Base-by-base conservation (phyloP, 495 filamentous ascomycete species). In the Aspergillus kassunensis region DNA sequence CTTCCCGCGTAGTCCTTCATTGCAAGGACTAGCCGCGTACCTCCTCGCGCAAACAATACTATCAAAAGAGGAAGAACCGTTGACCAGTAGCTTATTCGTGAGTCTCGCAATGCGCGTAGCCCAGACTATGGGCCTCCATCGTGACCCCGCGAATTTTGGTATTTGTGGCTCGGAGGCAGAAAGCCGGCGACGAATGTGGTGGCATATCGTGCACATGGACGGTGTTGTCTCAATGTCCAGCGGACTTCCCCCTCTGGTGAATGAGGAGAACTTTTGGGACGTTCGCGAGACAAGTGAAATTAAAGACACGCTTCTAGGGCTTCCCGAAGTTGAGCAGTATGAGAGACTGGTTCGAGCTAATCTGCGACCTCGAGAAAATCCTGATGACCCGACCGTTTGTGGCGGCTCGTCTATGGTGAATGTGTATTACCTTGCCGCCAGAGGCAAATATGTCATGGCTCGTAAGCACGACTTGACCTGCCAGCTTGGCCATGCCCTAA, bases 51-150 rank as follows among this genome's bases (percentile, higher is more conserved):
- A 74, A 51, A 77, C 73, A 3, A 75, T 77, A 21, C 54, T 74
- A 7, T 66, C 73, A 1, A 75, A 75, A 25, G 73, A 77, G 25
- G 73, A 77, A 55, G 72, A 77, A 33, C 73, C 73, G 7, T 41
- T 77, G 33, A 72, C 72, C 6, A 77, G 72, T 52, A 77, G 73
- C 58, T 54, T 75, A 3, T 77, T 75, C 20, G 64, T 77, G 21
- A 84, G 83, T 19, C 66, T 83, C 9, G 75, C 77, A 9, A 76
- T 86, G 57, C 74, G 82, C 56, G 80, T 86, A n/a, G 85, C 85
- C 0, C 84, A 88, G 51, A 83, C 81, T 16, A 85, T 89, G 83
- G 85, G 85, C 0, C 71, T 88, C 1, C 86, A 89, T 59, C 79
- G 83, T 10, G 86, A 89, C 51, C 86, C 86, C 18, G 80, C 82